Percentiles rank a stretch among this genome's conserved stretches.
phyloP scores from a whole-genome alignment of 371 early-diverging fungal genomes.

The Mortierella sp. region DNA sequence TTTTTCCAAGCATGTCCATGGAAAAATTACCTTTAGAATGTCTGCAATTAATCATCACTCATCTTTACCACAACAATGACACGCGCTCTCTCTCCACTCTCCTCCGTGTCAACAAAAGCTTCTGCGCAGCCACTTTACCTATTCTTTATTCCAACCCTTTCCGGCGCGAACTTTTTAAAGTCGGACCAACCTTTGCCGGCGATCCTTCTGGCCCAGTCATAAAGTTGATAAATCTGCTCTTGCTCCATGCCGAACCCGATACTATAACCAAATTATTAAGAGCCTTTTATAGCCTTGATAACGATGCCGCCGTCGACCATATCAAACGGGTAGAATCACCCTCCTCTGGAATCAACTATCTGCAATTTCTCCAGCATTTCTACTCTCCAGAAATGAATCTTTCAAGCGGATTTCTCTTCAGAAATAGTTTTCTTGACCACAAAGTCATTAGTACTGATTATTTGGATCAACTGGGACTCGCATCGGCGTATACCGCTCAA shows the following conservation, averaged over 20 bases:
- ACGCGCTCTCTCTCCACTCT: conserved; percentile 7
- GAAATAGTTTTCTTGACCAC: neutral
- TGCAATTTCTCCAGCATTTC: conserved; percentile 20
- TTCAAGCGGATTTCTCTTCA: conserved; percentile 1
- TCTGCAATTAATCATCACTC: conserved; percentile 18
- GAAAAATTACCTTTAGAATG: conserved; percentile 26
- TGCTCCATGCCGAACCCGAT: neutral
- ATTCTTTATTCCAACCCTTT: conserved; percentile 36
- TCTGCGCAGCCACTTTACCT: conserved; percentile 17
- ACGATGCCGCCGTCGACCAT: neutral
- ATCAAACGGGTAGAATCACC: neutral
- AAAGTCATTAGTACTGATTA: neutral
- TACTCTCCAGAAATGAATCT: neutral
- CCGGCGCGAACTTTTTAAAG: neutral
- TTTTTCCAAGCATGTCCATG: conserved; percentile 5
- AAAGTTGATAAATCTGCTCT: conserved; percentile 1
- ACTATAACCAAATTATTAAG: conserved; percentile 6
- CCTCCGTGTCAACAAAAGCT: conserved; percentile 12
- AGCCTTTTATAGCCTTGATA: neutral
- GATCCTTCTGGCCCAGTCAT: neutral
- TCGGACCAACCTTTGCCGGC: neutral
- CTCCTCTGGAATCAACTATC: conserved; percentile 23
- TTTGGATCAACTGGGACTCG: neutral
- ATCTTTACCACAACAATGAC: conserved; percentile 17
- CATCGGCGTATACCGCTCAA: neutral